A percentile compares a stretch with the other conserved stretches of the same genome.
phyloP scores from a whole-genome alignment of 371 early-diverging fungal species.

The Mortierella sp. region DNA sequence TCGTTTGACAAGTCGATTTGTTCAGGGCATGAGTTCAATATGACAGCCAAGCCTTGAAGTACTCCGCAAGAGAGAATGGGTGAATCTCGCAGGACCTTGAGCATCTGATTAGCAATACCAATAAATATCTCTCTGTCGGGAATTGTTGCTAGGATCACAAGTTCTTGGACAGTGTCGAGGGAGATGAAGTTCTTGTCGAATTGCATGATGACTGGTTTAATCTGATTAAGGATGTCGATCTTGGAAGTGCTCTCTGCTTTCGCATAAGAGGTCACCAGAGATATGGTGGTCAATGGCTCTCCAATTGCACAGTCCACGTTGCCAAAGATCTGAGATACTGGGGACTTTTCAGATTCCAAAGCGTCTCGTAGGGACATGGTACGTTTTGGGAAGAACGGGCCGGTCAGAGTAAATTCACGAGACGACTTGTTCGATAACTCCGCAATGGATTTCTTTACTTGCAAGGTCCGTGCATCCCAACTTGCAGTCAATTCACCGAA shows the following conservation, averaged over 20 bases:
- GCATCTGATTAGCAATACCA: neutral
- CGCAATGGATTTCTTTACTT: neutral
- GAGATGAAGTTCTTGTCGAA: neutral
- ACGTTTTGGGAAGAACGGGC: neutral
- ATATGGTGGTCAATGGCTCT: neutral
- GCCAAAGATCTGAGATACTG: neutral
- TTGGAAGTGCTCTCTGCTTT: neutral
- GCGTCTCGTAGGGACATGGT: neutral
- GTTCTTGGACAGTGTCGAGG: slow-evolving; percentile 1
- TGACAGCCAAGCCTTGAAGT: slow-evolving; percentile 12
- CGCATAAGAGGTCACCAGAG: neutral
- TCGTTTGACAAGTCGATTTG: neutral
- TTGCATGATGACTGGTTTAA: neutral
- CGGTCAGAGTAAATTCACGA: neutral
- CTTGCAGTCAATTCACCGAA: too few relatives aligned
- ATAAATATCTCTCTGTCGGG: slow-evolving; percentile 3
- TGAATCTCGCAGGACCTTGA: neutral
- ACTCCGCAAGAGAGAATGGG: neutral
- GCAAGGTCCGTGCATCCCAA: too few relatives aligned
- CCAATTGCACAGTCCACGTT: neutral
- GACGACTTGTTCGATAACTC: neutral
- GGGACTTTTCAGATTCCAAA: neutral
- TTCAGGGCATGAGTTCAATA: slow-evolving; percentile 4
- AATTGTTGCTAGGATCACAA: neutral
- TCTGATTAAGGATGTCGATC: neutral